phyloP scores from a whole-genome alignment of 1,284 basidiomycete genomes.

The Ganoderma lucidum region DNA sequence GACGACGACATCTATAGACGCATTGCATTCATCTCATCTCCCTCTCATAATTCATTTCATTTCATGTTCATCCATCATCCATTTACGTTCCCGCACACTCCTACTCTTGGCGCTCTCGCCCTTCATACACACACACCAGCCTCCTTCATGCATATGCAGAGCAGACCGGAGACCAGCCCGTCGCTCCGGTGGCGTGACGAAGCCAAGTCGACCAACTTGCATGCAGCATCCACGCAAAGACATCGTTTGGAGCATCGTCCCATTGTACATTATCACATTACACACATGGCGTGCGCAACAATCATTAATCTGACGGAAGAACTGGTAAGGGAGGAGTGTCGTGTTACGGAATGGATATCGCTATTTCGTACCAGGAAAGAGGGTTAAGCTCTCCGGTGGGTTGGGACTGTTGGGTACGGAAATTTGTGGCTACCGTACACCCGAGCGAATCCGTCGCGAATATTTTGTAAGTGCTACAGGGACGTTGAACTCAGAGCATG shows the following conservation, averaged over 20 bases:
- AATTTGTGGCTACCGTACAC: too few relatives aligned
- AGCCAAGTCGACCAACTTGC: not conserved
- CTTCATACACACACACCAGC: not conserved
- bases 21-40: slow-evolving; percentile 6
- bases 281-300: slow-evolving; percentile 5
- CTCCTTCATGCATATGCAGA: not conserved
- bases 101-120: not conserved
- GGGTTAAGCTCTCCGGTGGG: too few relatives aligned
- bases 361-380: too few relatives aligned
- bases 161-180: not conserved
- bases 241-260: slow-evolving; percentile 12
- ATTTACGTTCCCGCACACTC: not conserved
- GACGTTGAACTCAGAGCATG: too few relatives aligned
- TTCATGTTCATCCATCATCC: not conserved
- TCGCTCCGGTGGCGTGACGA: not conserved
- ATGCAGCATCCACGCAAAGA: slow-evolving; percentile 4
- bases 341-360: not conserved
- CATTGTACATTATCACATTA: slow-evolving; percentile 32
- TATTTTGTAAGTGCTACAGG: too few relatives aligned
- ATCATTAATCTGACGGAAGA: slow-evolving; percentile 1
- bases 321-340: not conserved
- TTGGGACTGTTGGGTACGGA: too few relatives aligned
- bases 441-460: too few relatives aligned
- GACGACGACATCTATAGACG: slow-evolving; percentile 3
- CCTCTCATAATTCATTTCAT: not conserved